These are phyloP conservation scores for Zychaea mexicana DNA, from an alignment of 371 early-diverging fungal species.

Conservation along the genomic window DNA sequence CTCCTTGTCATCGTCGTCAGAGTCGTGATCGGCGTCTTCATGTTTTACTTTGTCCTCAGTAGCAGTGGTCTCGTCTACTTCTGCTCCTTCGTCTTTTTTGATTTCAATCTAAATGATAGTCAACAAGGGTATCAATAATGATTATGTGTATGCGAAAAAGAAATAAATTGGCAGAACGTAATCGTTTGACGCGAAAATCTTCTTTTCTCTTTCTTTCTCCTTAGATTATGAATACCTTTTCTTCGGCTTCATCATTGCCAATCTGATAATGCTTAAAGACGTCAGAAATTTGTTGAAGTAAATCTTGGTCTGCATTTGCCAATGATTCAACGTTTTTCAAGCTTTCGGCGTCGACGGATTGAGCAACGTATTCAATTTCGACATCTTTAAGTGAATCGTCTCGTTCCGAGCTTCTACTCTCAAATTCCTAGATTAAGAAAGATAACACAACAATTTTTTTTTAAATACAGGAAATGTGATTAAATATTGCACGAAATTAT, in stretches of 20 bases:
- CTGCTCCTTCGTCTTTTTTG: too few species aligned
- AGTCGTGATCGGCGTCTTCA: slow-evolving; percentile 8
- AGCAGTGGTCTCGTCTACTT: slow-evolving; percentile 4
- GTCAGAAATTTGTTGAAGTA: slow-evolving; percentile 42
- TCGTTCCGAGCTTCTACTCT: slow-evolving; percentile 3
- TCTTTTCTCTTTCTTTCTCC: background rate
- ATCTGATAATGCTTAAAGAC: slow-evolving; percentile 47
- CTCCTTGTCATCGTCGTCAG: slow-evolving; percentile 24
- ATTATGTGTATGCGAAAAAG: too few species aligned
- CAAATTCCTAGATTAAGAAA: background rate
- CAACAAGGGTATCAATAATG: too few species aligned
- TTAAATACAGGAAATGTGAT: too few species aligned
- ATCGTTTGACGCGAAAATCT: too few species aligned
- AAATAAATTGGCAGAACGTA: too few species aligned
- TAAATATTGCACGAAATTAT: too few species aligned
- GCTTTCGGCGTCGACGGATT: slow-evolving; percentile 34
- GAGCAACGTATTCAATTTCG: slow-evolving; percentile 51
- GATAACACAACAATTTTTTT: background rate
- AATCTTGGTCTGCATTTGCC: slow-evolving; percentile 34
- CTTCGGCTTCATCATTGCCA: slow-evolving; percentile 37
- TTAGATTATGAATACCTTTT: slow-evolving; percentile 12
- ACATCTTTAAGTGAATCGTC: slow-evolving; percentile 39
- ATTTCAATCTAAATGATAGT: too few species aligned
- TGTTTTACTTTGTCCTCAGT: slow-evolving; percentile 33
- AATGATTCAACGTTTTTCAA: slow-evolving; percentile 37